phyloP scores from a whole-genome alignment of 176 grass and related monocot genomes.

The Juncus inflexus region DNA sequence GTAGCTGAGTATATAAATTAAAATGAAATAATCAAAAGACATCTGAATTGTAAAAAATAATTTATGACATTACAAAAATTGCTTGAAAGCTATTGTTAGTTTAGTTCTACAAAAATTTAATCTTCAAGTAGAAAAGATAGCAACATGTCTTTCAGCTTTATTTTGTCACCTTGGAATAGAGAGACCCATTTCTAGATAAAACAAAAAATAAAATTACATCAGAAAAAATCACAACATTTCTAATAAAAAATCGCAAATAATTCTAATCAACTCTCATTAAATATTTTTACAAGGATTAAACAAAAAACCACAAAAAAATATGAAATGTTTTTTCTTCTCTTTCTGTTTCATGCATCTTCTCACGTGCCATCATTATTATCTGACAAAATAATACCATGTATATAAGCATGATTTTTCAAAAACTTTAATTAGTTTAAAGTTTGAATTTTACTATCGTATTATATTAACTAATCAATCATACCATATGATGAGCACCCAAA shows the following conservation, averaged over 20 bases:
- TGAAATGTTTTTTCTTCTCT: slow-evolving; percentile 3
- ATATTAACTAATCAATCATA: too few species aligned
- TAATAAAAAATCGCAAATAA: slow-evolving; percentile 3
- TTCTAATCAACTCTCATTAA: background rate
- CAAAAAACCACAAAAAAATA: background rate
- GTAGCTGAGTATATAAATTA: background rate
- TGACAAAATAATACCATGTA: slow-evolving; percentile 67
- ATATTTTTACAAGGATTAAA: slow-evolving; percentile 33
- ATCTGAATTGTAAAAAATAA: background rate
- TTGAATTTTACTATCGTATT: too few species aligned
- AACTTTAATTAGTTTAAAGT: too few species aligned
- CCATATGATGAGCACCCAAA: too few species aligned
- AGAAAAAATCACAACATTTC: slow-evolving; percentile 30
- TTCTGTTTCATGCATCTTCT: slow-evolving; percentile 22
- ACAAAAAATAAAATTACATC: slow-evolving; percentile 76
- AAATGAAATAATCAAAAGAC: background rate
- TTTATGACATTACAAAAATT: background rate
- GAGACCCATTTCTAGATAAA: slow-evolving; percentile 90
- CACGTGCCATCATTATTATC: slow-evolving; percentile 97
- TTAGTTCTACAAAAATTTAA: slow-evolving; percentile 45
- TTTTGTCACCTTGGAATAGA: slow-evolving; percentile 79
- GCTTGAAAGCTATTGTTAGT: background rate
- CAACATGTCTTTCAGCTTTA: slow-evolving; percentile 41
- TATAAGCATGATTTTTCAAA: too few species aligned
- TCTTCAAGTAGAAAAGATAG: slow-evolving; percentile 30